A percentile compares a stretch with the other conserved stretches of the same genome.
These are phyloP conservation scores for Dipteronia dyeriana DNA, from an alignment of 345 rosid species.

Conservation along the genomic window DNA sequence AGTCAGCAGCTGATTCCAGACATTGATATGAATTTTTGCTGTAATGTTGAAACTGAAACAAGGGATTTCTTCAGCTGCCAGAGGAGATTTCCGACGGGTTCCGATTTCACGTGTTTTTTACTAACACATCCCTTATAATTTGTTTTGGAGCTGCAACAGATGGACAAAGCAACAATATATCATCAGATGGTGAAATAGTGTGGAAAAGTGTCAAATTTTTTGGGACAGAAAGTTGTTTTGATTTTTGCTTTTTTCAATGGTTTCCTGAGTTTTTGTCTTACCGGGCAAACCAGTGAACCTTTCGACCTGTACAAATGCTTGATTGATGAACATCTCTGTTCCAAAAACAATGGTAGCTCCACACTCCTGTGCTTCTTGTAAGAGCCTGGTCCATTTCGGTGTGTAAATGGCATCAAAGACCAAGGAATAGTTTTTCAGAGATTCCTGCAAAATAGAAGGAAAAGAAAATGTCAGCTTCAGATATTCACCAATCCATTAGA, in stretches of 20 bases:
- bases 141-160: slow-evolving; percentile 50
- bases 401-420: slow-evolving; percentile 67
- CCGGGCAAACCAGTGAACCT: slow-evolving; percentile 67
- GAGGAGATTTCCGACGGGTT: slow-evolving; percentile 3
- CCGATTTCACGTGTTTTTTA: slow-evolving; percentile 32
- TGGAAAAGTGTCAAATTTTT: background rate
- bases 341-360: slow-evolving; percentile 55
- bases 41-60: background rate
- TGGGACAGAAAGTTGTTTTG: background rate
- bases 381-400: slow-evolving; percentile 58
- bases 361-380: slow-evolving; percentile 54
- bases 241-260: too few species aligned
- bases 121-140: slow-evolving; percentile 51
- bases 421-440: slow-evolving; percentile 52
- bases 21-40: slow-evolving; percentile 14
- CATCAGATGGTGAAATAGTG: background rate
- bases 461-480: background rate
- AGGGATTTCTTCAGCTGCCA: background rate
- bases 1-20: slow-evolving; percentile 17
- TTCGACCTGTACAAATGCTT: slow-evolving; percentile 60
- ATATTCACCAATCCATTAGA: background rate
- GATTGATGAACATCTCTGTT: slow-evolving; percentile 58
- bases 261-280: slow-evolving; percentile 25
- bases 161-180: background rate
- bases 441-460: slow-evolving; percentile 35